These are phyloP conservation scores for Moricandia arvensis DNA, from an alignment of 345 rosid species.

Conservation along the genomic window DNA sequence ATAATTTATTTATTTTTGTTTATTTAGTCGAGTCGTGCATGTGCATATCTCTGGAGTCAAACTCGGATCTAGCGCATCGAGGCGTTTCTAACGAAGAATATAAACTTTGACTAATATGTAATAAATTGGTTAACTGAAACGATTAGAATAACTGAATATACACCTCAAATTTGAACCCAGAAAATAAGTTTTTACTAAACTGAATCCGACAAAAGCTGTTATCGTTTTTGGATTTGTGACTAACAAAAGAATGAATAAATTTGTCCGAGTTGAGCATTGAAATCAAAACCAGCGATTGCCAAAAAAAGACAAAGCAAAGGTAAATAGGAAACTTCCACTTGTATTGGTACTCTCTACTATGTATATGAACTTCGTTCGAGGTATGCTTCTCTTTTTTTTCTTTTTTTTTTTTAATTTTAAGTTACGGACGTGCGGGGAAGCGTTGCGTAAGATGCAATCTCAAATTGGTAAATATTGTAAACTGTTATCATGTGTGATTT, in stretches of 20 bases:
- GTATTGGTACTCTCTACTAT: too few relatives aligned
- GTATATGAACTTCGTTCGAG: too few relatives aligned
- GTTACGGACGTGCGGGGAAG: not conserved
- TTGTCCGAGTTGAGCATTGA: not conserved
- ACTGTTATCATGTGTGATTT: not conserved
- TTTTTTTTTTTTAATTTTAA: too few relatives aligned
- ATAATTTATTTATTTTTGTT: too few relatives aligned
- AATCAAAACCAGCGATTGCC: not conserved
- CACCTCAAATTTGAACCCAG: not conserved
- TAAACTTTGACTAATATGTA: not conserved
- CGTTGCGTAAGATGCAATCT: not conserved
- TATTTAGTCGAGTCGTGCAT: not conserved
- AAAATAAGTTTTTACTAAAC: not conserved
- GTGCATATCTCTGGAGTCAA: not conserved
- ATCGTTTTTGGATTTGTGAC: not conserved
- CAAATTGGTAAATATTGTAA: not conserved
- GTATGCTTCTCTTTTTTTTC: too few relatives aligned
- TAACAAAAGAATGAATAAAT: not conserved
- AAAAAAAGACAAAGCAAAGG: too few relatives aligned
- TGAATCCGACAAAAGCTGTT: not conserved
- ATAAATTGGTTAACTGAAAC: not conserved
- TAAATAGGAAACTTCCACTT: too few relatives aligned
- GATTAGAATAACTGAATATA: not conserved
- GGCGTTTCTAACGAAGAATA: not conserved
- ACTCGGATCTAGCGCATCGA: not conserved